Evolutionary conservation across 1,139 yeast genomes (phyloP).

Genomic region (Candida freyschussii): DNA sequence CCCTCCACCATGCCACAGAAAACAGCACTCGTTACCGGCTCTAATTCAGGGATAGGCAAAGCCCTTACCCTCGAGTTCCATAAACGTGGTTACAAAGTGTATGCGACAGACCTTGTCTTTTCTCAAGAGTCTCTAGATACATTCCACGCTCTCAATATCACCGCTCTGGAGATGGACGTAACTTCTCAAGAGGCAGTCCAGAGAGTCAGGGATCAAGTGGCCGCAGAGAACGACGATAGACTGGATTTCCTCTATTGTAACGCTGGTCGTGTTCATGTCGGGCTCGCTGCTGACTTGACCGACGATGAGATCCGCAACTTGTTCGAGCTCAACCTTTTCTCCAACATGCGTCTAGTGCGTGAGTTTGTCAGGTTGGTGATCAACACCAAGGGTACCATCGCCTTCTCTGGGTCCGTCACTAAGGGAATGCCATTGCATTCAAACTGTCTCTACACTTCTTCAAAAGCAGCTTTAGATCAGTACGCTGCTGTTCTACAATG

Average conservation of each 20-base stretch:
- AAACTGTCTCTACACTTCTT: constrained; percentile 49
- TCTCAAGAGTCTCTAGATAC: constrained; percentile 48
- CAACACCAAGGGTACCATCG: constrained; percentile 55
- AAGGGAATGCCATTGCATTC: constrained; percentile 60
- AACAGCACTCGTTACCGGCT: constrained; percentile 45
- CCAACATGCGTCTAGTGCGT: constrained; percentile 51
- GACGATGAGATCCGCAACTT: constrained; percentile 45
- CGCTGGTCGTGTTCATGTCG: constrained; percentile 51
- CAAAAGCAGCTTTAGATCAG: constrained; percentile 62
- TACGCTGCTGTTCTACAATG: constrained; percentile 50
- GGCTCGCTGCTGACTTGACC: constrained; percentile 52
- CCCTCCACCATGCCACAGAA: constrained; percentile 1
- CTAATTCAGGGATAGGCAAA: constrained; percentile 65
- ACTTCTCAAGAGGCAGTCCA: constrained; percentile 44
- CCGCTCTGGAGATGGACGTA: constrained; percentile 38
- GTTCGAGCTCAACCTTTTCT: constrained; percentile 57
- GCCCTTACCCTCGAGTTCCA: constrained; percentile 55
- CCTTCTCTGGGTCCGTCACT: constrained; percentile 61
- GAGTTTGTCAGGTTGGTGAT: constrained; percentile 50
- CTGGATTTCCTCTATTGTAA: constrained; percentile 53
- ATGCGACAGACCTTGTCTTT: constrained; percentile 52
- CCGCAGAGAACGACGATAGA: constrained; percentile 30
- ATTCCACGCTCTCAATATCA: constrained; percentile 29
- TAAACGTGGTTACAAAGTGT: constrained; percentile 50
- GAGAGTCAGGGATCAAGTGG: constrained; percentile 35